Base-by-base conservation (phyloP, 2,329 filamentous ascomycete genomes). In the Hysterium pulicare region DNA sequence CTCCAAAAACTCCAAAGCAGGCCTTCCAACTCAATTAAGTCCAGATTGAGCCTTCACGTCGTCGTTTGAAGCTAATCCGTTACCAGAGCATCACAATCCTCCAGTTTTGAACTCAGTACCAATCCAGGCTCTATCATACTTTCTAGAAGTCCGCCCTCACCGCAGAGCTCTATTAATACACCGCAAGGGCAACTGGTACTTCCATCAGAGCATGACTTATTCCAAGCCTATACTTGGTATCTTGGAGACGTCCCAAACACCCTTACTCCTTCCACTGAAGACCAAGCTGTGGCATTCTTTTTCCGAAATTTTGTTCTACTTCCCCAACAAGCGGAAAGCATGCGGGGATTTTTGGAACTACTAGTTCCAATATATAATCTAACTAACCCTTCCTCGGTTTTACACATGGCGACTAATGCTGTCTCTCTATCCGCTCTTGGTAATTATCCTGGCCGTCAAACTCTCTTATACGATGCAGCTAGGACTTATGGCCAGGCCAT, bases 241-340 rank as follows among this genome's bases (percentile, higher is more conserved):
- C 49, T 62, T 22, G 49, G 61, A 26, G 46, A 55, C 28, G 42
- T 67, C 2, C 59, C 62, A 6, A 42, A 47, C 0, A 55, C 49
- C 11, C 54, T 67, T 22, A 48, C 49, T 2, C 47, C 63, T 35
- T 54, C 61, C 3, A 59, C 62, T 11, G 65, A 69, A 47, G 58
- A 53, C 30, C 62, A 67, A 49, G 66, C 66, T 5, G 59, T 64
- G 2, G 60, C 64, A 2, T 70, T 70, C 55, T 70, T 70, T 51
- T 69, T 70, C 52, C 60, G 59, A 11, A 69, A 70, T 40, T 68
- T 69, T 45, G 62, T 69, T 41, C 51, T 61, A 9, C 48, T 66
- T 16, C 66, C 66, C 3, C 62, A 62, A 41, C 57, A 66, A 49
- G 57, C 59, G 4, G 67, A 69, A 37, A 62, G 54, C 21, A 61